phyloP scores from a whole-genome alignment of 2,329 filamentous ascomycete genomes.

The Fusarium piperis region DNA sequence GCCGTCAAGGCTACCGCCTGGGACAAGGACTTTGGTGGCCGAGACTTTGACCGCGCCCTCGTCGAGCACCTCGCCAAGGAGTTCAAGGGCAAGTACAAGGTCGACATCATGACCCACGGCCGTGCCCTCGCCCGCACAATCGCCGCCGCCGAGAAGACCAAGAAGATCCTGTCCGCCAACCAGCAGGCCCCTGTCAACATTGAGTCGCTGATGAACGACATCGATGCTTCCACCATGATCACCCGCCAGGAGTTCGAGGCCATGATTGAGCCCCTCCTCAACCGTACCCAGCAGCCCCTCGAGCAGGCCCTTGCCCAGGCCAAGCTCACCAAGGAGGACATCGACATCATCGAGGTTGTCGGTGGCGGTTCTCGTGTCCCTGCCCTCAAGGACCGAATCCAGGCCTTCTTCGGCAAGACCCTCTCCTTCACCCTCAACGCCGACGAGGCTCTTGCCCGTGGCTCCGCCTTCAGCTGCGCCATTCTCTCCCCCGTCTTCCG shows the following conservation, averaged over 20 bases:
- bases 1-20: conserved; percentile 91
- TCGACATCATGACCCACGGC: conserved; percentile 89
- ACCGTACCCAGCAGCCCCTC: conserved; percentile 76
- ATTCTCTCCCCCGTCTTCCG: conserved; percentile 98
- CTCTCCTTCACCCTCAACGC: conserved; percentile 98
- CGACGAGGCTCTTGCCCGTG: conserved; percentile 95
- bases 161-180: conserved; percentile 98
- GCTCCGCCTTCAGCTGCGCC: conserved; percentile 96
- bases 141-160: conserved; percentile 93
- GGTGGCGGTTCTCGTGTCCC: conserved; percentile 96
- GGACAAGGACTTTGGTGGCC: conserved; percentile 96
- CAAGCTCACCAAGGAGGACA: conserved; percentile 89
- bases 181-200: conserved; percentile 93
- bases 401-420: conserved; percentile 89
- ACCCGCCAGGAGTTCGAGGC: conserved; percentile 95
- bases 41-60: conserved; percentile 94
- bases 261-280: conserved; percentile 85
- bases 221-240: conserved; percentile 88
- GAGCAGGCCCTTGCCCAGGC: conserved; percentile 95
- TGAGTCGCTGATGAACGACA: conserved; percentile 97
- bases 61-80: conserved; percentile 95
- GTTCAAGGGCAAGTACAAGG: conserved; percentile 98
- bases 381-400: conserved; percentile 87
- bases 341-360: conserved; percentile 92
- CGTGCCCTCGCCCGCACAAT: conserved; percentile 90